Base-by-base conservation (phyloP, 768 basidiomycete genomes). In the Boletus vinaceobasis region DNA sequence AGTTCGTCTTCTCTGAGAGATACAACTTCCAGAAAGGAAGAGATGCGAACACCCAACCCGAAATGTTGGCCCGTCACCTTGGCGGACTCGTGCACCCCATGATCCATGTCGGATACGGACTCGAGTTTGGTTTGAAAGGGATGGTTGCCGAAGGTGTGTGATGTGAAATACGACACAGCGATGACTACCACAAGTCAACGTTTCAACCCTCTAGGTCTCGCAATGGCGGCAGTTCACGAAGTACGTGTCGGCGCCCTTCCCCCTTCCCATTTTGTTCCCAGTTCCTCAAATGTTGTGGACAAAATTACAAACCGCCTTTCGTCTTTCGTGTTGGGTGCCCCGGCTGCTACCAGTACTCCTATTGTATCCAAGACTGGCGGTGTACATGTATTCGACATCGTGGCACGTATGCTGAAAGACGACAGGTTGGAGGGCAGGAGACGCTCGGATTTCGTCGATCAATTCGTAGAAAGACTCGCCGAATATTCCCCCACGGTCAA, bases 61-160 rank as follows among this genome's bases (percentile, higher is more conserved):
- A 76, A 52, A 82, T 88, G 81, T 65, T 87, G 7, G 73, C 69
- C 49, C 79, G 83, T 17, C 74, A 83, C 52, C 29, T 56, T 14
- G 69, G 74, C 0, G 82, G 78, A 0, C 59, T 88, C 21, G 5
- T 87, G 2, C 88, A 89, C 59, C 77, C 86, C 0, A 43, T 86
- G 51, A 87, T 88, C 43, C 83, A 87, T 60, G 59, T 72, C 9
- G 86, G 84, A 3, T 79, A 82, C 59, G 87, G 86, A 0, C 55
- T 74, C 4, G 88, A 88, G 66, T 87, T 88, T 55, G 77, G 77
- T 8, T 46, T 88, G 36, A 80, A 77, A 15, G 87, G 86, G 1
- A 74, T 86, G 64, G 61, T 84, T 1, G 79, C 78, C 5, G 86
- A 88, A 75, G 87, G 86, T 83, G 17, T 8, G 56, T 33, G 23